Evolutionary conservation across 2,329 filamentous ascomycete genomes (phyloP).

Genomic region (Colletotrichum simmondsii): DNA sequence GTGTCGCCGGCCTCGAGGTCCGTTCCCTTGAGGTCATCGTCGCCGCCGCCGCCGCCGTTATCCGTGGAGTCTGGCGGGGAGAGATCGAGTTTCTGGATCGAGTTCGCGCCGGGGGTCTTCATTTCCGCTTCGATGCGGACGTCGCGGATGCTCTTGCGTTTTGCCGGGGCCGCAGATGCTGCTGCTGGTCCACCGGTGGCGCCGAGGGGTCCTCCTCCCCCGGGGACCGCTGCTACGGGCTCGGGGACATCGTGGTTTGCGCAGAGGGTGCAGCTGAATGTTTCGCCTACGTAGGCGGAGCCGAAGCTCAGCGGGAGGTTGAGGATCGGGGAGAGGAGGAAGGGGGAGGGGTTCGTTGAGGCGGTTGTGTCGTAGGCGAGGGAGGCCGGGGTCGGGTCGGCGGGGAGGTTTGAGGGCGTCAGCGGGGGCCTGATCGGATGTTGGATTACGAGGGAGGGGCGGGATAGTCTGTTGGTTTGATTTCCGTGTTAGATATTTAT

Average conservation of each 20-base stretch:
- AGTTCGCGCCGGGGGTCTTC: constrained; percentile 80
- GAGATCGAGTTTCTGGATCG: constrained; percentile 75
- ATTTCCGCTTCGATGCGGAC: constrained; percentile 91
- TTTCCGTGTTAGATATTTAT: constrained; percentile 20
- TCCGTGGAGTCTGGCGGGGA: constrained; percentile 43
- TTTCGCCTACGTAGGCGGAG: constrained; percentile 94
- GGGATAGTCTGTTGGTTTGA: constrained; percentile 75
- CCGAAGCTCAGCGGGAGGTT: constrained; percentile 93
- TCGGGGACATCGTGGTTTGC: constrained; percentile 83
- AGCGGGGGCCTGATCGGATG: constrained; percentile 67
- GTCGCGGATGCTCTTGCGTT: constrained; percentile 70
- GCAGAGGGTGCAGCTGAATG: constrained; percentile 92
- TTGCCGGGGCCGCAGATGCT: background rate
- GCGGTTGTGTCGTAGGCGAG: constrained; percentile 71
- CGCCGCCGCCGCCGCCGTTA: background rate
- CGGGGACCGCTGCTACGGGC: constrained; percentile 19
- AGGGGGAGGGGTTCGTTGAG: constrained; percentile 61
- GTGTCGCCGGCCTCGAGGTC: constrained; percentile 74
- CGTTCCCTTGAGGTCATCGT: constrained; percentile 39
- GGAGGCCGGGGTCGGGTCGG: constrained; percentile 70
- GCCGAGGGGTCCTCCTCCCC: constrained; percentile 5
- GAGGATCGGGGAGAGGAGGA: constrained; percentile 73
- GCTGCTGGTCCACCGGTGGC: background rate
- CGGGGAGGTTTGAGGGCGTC: constrained; percentile 55
- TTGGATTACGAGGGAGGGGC: constrained; percentile 80